phyloP scores from a whole-genome alignment of 208 protist species.

The Leptomonas pyrrhocoris region DNA sequence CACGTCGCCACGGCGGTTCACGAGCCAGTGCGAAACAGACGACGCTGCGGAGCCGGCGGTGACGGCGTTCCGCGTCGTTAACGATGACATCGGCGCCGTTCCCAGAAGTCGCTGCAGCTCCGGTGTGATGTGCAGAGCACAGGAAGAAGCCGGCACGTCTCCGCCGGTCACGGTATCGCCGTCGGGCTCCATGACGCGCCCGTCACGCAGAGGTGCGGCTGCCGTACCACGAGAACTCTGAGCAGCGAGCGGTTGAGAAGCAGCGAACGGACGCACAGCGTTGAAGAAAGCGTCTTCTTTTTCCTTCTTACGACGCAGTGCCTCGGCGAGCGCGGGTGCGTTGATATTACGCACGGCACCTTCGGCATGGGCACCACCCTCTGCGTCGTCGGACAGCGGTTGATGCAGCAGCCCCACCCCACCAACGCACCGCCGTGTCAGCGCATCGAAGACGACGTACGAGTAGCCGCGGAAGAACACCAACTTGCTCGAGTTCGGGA shows the following conservation, averaged over 20 bases:
- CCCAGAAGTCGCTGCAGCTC: constrained; percentile 10
- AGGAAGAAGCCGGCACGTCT: not conserved
- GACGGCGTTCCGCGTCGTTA: not conserved
- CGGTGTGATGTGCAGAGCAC: not conserved
- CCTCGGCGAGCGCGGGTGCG: not conserved
- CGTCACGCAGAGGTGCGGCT: not conserved
- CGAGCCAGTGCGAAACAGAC: constrained; percentile 1
- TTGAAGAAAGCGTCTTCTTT: not conserved
- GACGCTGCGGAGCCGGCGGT: not conserved
- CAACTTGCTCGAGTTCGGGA: constrained; percentile 18
- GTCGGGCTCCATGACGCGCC: constrained; percentile 1
- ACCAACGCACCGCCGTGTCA: constrained; percentile 24
- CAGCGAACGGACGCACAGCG: not conserved
- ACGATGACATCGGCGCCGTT: constrained; percentile 3
- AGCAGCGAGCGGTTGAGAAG: no score
- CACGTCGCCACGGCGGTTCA: constrained; percentile 4
- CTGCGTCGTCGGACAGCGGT: not conserved
- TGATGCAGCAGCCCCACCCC: constrained; percentile 17
- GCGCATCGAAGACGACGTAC: constrained; percentile 30
- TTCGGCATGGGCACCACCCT: not conserved
- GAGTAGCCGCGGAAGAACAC: constrained; percentile 32
- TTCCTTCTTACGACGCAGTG: no score
- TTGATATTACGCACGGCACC: not conserved
- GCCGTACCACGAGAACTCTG: no score
- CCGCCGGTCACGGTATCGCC: not conserved